Conservation (phyloP, 352 stramenopile genomes). For the Globisporangium spinosum region DNA sequence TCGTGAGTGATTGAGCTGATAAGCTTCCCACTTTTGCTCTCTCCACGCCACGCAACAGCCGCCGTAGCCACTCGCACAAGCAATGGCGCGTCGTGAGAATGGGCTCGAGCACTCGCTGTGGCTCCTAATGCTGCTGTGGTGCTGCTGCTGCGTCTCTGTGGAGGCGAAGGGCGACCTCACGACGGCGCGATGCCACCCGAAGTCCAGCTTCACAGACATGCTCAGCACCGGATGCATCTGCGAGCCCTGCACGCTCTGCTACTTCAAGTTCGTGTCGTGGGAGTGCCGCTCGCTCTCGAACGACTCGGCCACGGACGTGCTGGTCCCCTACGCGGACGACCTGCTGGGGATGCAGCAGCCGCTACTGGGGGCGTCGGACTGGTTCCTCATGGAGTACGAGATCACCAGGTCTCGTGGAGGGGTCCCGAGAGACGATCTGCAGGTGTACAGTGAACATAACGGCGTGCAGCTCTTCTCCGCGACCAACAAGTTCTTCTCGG, state of each 20-base stretch:
- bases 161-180: slow-evolving; percentile 8
- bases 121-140: neutral
- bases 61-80: neutral
- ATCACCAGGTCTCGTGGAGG: slow-evolving; percentile 25
- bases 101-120: neutral
- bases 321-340: slow-evolving; percentile 11
- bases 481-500: slow-evolving; percentile 29
- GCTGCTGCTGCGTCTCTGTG: neutral
- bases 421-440: slow-evolving; percentile 21
- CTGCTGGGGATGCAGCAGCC: slow-evolving; percentile 22
- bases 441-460: slow-evolving; percentile 22
- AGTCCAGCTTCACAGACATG: slow-evolving; percentile 19
- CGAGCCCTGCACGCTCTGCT: slow-evolving; percentile 26
- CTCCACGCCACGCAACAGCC: neutral
- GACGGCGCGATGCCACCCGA: slow-evolving; percentile 11
- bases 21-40: neutral
- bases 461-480: slow-evolving; percentile 21
- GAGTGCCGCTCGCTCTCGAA: slow-evolving; percentile 15
- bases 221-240: slow-evolving; percentile 29
- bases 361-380: slow-evolving; percentile 20
- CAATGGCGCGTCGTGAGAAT: neutral
- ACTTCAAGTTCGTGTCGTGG: slow-evolving; percentile 23
- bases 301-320: slow-evolving; percentile 1
- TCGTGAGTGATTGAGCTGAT: neutral
- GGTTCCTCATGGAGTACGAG: slow-evolving; percentile 32